Base-by-base conservation (phyloP, 345 rosid species). In the Gossypium australe region DNA sequence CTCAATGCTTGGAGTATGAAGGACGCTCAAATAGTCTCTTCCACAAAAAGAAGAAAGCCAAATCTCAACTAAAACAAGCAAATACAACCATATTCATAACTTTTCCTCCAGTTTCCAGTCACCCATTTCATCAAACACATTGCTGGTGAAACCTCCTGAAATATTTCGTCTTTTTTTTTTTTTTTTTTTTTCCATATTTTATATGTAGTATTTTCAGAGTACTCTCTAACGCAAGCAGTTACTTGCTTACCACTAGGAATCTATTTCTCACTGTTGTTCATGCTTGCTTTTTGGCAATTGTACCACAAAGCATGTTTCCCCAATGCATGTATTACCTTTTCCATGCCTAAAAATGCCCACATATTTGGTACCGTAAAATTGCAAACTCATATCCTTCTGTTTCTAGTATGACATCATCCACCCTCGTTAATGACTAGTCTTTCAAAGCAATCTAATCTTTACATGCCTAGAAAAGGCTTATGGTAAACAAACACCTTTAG, bases 1-100 rank as follows among this genome's bases (percentile, higher is more conserved):
- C 63, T 84, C 55, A 79, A 56, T 76, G 86, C 86, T 29, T 81
- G 84, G 86, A 84, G 77, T 69, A 65, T 84, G 77, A 84, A 84
- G 75, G 68, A 80, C 70, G 84, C 84, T 55, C 80, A 66, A 14
- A 0, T 57, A 10, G 76, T 52, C 56, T 71, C 74, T 55, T 25
- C 27, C 11, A 71, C 47, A 52, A 55, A 55, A 38, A 9, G 74
- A 71, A 53, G 58, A 53, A 53, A 53, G 58, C 22, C 58, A 53
- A 20, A 53, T n/a, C 20, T 17, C 62, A 58, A 58, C 62, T 22
- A 34, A 58, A 58, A 57, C 27, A 58, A 52, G 17, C 6, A 52
- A 17, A 52, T 1, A 14, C 22, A 49, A 13, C 53, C 24, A 70
- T 3, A 7, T 17, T 17, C 49, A 22, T 9, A 14, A 9, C 51